These are phyloP conservation scores for Metschnikowia lunata DNA, from an alignment of 805 yeast genomes.

Conservation along the genomic window DNA sequence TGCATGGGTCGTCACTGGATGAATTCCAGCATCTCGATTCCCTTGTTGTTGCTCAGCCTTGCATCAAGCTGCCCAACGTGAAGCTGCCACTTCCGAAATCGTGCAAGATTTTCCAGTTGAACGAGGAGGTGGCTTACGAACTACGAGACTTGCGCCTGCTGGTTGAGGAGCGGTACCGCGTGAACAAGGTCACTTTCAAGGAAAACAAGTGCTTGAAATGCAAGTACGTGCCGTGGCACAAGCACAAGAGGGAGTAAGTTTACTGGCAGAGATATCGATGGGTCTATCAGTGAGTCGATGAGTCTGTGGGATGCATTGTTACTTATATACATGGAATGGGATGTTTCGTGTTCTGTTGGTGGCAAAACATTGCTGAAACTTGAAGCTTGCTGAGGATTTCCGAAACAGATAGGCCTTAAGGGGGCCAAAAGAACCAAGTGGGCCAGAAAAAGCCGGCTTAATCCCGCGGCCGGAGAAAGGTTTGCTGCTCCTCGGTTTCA, in stretches of 20 bases:
- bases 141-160: constrained; percentile 11
- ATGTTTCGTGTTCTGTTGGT: background rate
- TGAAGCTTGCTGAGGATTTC: background rate
- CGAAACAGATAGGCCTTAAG: no score
- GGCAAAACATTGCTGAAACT: background rate
- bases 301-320: background rate
- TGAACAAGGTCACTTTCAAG: constrained; percentile 10
- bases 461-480: constrained; percentile 31
- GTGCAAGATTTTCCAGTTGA: constrained; percentile 10
- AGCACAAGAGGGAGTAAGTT: constrained; percentile 1
- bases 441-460: background rate
- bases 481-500: constrained; percentile 31
- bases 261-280: no score
- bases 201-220: constrained; percentile 13
- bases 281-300: no score
- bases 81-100: constrained; percentile 5
- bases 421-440: background rate
- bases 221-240: constrained; percentile 16
- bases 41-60: background rate
- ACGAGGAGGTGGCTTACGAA: constrained; percentile 15
- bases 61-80: constrained; percentile 6
- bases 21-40: background rate
- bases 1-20: background rate
- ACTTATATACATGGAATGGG: background rate
- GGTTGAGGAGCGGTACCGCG: constrained; percentile 10